A percentile compares a stretch with the other conserved stretches of the same genome.
Evolutionary conservation across 202 grass and related monocot genomes (phyloP).

Genomic region (Setaria viridis): DNA sequence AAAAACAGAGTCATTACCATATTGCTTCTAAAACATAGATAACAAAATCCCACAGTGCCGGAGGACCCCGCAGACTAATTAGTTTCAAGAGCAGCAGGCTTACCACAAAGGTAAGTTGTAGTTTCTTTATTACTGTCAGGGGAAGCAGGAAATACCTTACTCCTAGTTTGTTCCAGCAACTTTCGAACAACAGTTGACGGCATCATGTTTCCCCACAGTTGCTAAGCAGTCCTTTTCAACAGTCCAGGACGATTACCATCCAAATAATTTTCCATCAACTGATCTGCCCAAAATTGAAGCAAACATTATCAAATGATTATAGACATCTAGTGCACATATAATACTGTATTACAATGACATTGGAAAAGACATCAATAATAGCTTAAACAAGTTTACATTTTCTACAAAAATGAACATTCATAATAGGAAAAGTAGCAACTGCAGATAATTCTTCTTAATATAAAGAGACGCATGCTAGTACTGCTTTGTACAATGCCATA

Average conservation of each 20-base stretch:
- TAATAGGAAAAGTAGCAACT: not conserved
- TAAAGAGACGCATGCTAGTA: no score
- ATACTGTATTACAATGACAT: not conserved
- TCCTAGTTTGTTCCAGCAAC: not conserved
- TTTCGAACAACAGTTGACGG: not conserved
- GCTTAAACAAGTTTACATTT: not conserved
- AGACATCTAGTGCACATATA: not conserved
- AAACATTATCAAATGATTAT: not conserved
- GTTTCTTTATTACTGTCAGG: not conserved
- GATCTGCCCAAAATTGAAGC: not conserved
- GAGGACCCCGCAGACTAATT: not conserved
- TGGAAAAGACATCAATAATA: not conserved
- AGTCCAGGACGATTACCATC: not conserved
- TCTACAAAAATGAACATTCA: not conserved
- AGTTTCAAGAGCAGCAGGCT: not conserved
- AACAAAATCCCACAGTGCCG: not conserved
- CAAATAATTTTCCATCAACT: not conserved
- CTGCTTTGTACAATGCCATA: no score
- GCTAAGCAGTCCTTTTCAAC: not conserved
- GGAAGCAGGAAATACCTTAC: not conserved
- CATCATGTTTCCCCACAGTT: not conserved
- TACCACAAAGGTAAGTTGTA: not conserved
- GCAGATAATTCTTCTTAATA: not conserved
- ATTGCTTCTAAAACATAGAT: not conserved
- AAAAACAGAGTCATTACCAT: not conserved